A percentile compares a stretch with the other conserved stretches of the same genome.
Evolutionary conservation across 192 early-diverging fungal genomes (phyloP).

Genomic region (Mortierella hygrophila): DNA sequence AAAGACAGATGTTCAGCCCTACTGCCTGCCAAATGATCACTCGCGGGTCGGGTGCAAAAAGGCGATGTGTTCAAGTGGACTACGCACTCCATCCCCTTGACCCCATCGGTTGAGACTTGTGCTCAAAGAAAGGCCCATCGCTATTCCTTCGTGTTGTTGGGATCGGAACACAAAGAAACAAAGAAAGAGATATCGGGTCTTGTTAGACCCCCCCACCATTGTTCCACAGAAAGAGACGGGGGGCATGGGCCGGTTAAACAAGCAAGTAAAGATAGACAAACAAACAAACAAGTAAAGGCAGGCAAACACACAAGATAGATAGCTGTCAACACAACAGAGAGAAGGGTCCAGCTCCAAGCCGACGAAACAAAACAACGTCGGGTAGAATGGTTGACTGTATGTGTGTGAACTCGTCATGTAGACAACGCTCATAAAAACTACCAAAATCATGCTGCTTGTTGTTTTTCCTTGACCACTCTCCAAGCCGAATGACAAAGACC

Average conservation of each 20-base stretch:
- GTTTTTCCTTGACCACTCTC: not conserved
- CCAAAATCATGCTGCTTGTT: not conserved
- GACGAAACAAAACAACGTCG: not conserved
- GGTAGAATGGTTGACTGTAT: not conserved
- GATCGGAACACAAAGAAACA: not conserved
- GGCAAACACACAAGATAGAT: not conserved
- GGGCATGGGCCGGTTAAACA: not conserved
- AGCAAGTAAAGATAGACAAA: not conserved
- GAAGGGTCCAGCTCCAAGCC: not conserved
- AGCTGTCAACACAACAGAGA: no score
- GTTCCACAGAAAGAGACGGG: not conserved
- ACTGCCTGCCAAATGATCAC: not conserved
- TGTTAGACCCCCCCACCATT: not conserved
- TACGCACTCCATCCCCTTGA: not conserved
- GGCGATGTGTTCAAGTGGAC: constrained; percentile 1
- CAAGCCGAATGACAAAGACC: not conserved
- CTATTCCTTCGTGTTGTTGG: not conserved
- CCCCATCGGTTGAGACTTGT: not conserved
- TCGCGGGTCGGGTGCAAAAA: not conserved
- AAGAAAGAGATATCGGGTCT: not conserved
- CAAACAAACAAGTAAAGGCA: not conserved
- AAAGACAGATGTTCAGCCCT: not conserved
- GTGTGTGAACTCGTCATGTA: not conserved
- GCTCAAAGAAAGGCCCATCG: not conserved
- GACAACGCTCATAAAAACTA: not conserved